A percentile compares a stretch with the other conserved stretches of the same genome.
Conservation (phyloP, 2,329 filamentous ascomycete genomes). For the Pseudohalonectria lignicola region DNA sequence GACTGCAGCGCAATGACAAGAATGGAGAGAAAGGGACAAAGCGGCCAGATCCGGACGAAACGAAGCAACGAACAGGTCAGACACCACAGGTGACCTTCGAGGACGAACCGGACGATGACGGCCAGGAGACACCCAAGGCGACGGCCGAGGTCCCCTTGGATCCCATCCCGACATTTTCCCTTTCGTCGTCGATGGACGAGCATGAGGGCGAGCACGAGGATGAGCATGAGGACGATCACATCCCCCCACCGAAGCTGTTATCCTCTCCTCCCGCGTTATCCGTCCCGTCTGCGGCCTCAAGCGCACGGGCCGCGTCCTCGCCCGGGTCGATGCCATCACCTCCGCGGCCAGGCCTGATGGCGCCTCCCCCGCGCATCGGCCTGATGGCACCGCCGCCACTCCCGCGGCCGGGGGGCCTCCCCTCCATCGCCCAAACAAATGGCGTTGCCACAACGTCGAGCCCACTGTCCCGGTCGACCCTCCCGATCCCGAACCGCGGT, state of each 20-base stretch:
- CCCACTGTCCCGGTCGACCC: slow-evolving; percentile 4
- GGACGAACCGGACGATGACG: slow-evolving; percentile 6
- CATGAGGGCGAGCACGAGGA: too few relatives aligned
- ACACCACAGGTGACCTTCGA: too few relatives aligned
- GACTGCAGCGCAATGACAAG: too few relatives aligned
- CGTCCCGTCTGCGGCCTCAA: slow-evolving; percentile 7
- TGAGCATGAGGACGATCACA: too few relatives aligned
- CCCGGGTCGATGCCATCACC: slow-evolving; percentile 16
- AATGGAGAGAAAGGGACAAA: too few relatives aligned
- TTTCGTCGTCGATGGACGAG: slow-evolving; percentile 21
- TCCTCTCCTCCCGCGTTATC: not conserved
- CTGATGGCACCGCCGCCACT: slow-evolving; percentile 4
- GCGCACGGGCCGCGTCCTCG: slow-evolving; percentile 5
- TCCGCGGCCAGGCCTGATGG: slow-evolving; percentile 13
- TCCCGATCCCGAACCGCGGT: slow-evolving; percentile 28
- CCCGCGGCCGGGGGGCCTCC: slow-evolving; percentile 9
- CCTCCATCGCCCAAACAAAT: too few relatives aligned
- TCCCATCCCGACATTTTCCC: slow-evolving; percentile 33
- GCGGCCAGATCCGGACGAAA: too few relatives aligned
- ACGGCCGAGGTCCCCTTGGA: not conserved
- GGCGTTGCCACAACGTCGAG: too few relatives aligned
- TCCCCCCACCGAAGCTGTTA: too few relatives aligned
- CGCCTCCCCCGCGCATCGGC: slow-evolving; percentile 9
- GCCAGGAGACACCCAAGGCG: not conserved
- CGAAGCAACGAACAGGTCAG: too few relatives aligned